These are phyloP conservation scores for Penicillium digitatum DNA, from an alignment of 2,329 filamentous ascomycete genomes.

Conservation along the genomic window DNA sequence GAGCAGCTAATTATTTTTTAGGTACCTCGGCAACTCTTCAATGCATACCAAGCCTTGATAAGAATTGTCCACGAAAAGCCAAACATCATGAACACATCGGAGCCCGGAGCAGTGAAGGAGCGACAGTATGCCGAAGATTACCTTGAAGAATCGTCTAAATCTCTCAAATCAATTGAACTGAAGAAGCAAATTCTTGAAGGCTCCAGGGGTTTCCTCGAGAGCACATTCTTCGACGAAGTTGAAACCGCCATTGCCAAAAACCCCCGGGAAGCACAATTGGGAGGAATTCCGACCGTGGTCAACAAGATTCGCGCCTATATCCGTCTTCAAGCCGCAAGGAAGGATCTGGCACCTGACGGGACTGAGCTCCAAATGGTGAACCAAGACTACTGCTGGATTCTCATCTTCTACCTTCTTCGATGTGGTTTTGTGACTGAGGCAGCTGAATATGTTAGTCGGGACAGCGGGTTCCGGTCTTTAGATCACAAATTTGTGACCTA, in stretches of 20 bases:
- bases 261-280: slow-evolving; percentile 81
- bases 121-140: slow-evolving; percentile 74
- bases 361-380: slow-evolving; percentile 74
- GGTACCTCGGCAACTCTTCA: slow-evolving; percentile 68
- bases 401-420: slow-evolving; percentile 87
- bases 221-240: slow-evolving; percentile 72
- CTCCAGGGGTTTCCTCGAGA: slow-evolving; percentile 74
- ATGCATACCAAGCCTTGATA: slow-evolving; percentile 77
- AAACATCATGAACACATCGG: slow-evolving; percentile 55
- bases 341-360: slow-evolving; percentile 78
- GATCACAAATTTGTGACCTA: slow-evolving; percentile 88
- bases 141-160: slow-evolving; percentile 67
- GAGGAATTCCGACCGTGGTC: slow-evolving; percentile 79
- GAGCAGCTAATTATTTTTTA: slow-evolving; percentile 36
- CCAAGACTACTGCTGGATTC: slow-evolving; percentile 85
- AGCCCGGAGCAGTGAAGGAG: slow-evolving; percentile 65
- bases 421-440: slow-evolving; percentile 82
- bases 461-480: slow-evolving; percentile 77
- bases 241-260: slow-evolving; percentile 75
- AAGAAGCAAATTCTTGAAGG: slow-evolving; percentile 77
- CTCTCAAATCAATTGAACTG: slow-evolving; percentile 60
- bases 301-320: slow-evolving; percentile 94
- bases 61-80: slow-evolving; percentile 71
- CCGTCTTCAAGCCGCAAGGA: slow-evolving; percentile 70
- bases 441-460: slow-evolving; percentile 77